Evolutionary conservation across 345 rosid species (phyloP), one percentile per base, ranked within the genome.

Genomic region (Jatropha curcas): DNA sequence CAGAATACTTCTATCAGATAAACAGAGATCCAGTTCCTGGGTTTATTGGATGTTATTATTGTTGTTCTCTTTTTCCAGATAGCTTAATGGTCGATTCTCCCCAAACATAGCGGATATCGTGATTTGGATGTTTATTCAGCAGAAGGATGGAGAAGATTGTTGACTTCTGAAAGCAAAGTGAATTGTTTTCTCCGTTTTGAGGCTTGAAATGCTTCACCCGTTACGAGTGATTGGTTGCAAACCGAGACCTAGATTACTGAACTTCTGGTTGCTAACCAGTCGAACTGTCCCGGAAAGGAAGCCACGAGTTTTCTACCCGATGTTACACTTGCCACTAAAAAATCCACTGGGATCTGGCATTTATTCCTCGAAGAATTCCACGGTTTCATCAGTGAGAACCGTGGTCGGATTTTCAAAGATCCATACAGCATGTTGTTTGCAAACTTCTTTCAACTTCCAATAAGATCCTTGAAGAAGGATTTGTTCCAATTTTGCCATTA

Each of bases 231-330:
- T n/a, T 89, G 39, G 80, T 91, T 68, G 79, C 93, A 27, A 83
- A 86, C 76, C 86, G 90, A 71, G 98, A 97, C 25, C 94, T 91
- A 20, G 95, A 91, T 77, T n/a, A 85, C 88, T 9, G 97, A 93
- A 76, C 88, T 93, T 65, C 8, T 93, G 79, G 92, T 91, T 62
- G 96, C 94, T 55, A 91, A 89, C 98, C 97, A 37, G 98, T 89
- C 45, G 97, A 93, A 80, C 73, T 87, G 74, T 93, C 92, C 60
- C 94, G 97, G 53, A 82, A 77, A 53, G 97, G 97, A 77, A 86
- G 98, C 98, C 98, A 1, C 82, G 89, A 46, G 97, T 91, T 69
- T 93, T 93, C 84, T 90, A 88, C n/a, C n/a, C 64, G 96, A 93
- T 60, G 88, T 90, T 41, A 93, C 97, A 9, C 82, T 81, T 70